Evolutionary conservation across 2,329 filamentous ascomycete genomes (phyloP).

Genomic region (Calonectria fujianensis): DNA sequence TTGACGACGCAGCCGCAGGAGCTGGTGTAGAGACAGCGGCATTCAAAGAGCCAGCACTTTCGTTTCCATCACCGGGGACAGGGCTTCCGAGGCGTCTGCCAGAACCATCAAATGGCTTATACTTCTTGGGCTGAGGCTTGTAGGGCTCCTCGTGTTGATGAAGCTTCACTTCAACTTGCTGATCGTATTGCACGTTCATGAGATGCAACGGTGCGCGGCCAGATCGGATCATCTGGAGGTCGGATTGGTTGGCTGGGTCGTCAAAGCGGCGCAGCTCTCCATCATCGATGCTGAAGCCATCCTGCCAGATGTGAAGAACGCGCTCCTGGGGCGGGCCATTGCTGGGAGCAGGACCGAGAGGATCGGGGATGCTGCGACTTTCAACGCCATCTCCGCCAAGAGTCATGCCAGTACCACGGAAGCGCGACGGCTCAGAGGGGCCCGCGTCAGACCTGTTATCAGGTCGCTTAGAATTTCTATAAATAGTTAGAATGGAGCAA

Average conservation of each 20-base stretch:
- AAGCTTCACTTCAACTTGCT: constrained; percentile 87
- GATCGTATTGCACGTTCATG: constrained; percentile 84
- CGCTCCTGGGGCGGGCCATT: constrained; percentile 75
- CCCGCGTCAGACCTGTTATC: constrained; percentile 70
- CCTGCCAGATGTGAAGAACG: constrained; percentile 85
- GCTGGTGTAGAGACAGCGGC: constrained; percentile 47
- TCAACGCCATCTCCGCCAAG: constrained; percentile 86
- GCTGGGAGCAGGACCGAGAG: constrained; percentile 61
- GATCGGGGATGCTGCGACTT: constrained; percentile 81
- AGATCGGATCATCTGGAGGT: constrained; percentile 84
- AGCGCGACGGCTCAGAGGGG: constrained; percentile 71
- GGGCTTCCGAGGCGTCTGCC: constrained; percentile 86
- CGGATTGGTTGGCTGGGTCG: constrained; percentile 83
- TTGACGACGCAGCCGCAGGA: constrained; percentile 57
- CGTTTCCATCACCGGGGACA: constrained; percentile 75
- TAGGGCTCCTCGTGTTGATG: constrained; percentile 84
- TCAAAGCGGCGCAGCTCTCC: constrained; percentile 86
- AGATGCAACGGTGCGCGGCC: constrained; percentile 86
- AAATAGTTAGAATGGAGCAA: constrained; percentile 39
- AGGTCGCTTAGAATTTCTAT: constrained; percentile 76
- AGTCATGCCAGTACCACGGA: constrained; percentile 83
- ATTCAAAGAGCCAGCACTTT: constrained; percentile 41
- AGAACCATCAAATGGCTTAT: constrained; percentile 83
- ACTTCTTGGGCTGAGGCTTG: constrained; percentile 82
- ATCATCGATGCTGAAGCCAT: constrained; percentile 91